Evolutionary conservation across 2,329 filamentous ascomycete genomes (phyloP), one percentile per base, ranked within the genome.

Genomic region (Diaporthe amygdali): DNA sequence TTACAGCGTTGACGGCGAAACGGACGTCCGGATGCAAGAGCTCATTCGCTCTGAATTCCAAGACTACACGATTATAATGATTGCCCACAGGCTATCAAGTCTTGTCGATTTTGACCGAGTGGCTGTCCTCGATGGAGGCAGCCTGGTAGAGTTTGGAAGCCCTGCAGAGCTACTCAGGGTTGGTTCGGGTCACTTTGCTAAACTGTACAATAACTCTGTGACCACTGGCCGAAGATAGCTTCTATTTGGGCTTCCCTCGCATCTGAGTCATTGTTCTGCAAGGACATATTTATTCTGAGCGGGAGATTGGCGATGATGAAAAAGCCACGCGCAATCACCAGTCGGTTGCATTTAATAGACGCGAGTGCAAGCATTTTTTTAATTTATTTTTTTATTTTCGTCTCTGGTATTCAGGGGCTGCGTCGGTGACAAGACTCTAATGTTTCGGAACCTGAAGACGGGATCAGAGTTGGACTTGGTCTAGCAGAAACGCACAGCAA

Each of bases 51-150:
- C 61, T 7, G 76, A 79, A 54, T 79, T 79, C 39, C 63, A 25
- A 39, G 70, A 71, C 49, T 86, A 87, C 74, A 91, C 89, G 0
- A 84, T 91, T 14, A 71, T 81, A 9, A 76, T 77, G 1, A 77
- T 81, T 1, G 79, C 76, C 25, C 80, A 81, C 56, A 74, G 76
- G 27, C 71, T 81, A 5, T 75, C 80, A 20, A 86, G 83, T 20
- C 83, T 87, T 34, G 79, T 84, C 47, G 84, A 85, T 73, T 87
- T 84, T 74, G 85, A 87, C 73, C 79, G 79, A n/a, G 82, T 87
- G 32, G 80, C 83, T 1, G 83, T 88, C 9, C 83, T 88, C 81
- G 82, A 87, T 22, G 77, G 79, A 25, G 85, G 86, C 3, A 76
- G 77, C 73, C 77, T 87, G 34, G 82, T 83, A 0, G 86, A 88